A percentile compares a stretch with the other conserved stretches of the same genome.
Conservation (phyloP, 805 yeast species). For the Ascoidea asiatica region DNA sequence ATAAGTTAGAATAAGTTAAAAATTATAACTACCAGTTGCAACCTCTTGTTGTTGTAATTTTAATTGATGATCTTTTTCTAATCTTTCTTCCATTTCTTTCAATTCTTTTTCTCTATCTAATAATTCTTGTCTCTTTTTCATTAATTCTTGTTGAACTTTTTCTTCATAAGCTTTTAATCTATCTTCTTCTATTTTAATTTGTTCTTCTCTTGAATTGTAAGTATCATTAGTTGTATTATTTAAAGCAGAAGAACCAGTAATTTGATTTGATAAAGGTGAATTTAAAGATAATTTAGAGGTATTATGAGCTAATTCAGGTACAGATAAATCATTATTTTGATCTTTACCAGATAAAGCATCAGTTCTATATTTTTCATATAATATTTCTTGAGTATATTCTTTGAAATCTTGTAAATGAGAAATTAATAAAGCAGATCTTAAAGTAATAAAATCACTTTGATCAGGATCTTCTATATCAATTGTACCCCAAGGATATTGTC, state of each 20-base stretch:
- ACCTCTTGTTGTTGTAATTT: not conserved
- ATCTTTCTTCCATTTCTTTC: slow-evolving; percentile 63
- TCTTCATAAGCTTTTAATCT: slow-evolving; percentile 76
- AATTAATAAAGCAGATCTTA: slow-evolving; percentile 68
- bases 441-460: slow-evolving; percentile 64
- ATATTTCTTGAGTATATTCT: slow-evolving; percentile 74
- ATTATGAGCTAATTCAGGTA: not conserved
- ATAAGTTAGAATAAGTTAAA: too few relatives aligned
- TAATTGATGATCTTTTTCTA: slow-evolving; percentile 30
- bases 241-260: slow-evolving; percentile 5
- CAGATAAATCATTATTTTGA: slow-evolving; percentile 11
- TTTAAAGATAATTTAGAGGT: not conserved
- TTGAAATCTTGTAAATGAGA: slow-evolving; percentile 81
- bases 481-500: slow-evolving; percentile 48
- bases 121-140: slow-evolving; percentile 69
- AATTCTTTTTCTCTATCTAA: slow-evolving; percentile 76
- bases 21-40: not conserved
- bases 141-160: slow-evolving; percentile 76
- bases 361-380: slow-evolving; percentile 85
- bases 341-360: slow-evolving; percentile 61
- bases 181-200: slow-evolving; percentile 80
- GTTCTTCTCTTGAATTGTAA: slow-evolving; percentile 67
- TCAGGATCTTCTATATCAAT: slow-evolving; percentile 60
- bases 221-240: slow-evolving; percentile 21
- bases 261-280: not conserved